phyloP scores from a whole-genome alignment of 2,329 filamentous ascomycete species.

The Ascochyta fabae region DNA sequence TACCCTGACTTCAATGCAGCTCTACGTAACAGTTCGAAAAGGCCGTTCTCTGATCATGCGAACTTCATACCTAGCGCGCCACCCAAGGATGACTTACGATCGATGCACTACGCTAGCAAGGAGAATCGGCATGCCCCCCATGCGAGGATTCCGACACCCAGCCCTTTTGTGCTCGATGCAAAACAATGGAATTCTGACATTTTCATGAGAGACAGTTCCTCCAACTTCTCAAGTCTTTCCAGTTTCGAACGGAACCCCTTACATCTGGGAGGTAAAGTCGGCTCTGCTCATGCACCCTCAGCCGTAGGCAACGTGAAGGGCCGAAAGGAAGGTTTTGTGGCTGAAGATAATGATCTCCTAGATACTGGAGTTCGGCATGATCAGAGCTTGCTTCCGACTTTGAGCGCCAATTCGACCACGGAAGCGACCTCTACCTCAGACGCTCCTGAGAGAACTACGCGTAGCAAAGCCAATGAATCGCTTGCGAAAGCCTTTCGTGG shows the following conservation, averaged over 20 bases:
- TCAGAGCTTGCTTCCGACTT: slow-evolving; percentile 19
- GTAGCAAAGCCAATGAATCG: neutral
- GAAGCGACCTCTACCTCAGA: neutral
- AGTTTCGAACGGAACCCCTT: slow-evolving; percentile 14
- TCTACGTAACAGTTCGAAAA: slow-evolving; percentile 20
- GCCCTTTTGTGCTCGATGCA: slow-evolving; percentile 25
- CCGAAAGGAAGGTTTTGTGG: slow-evolving; percentile 34
- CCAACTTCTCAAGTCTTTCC: slow-evolving; percentile 23
- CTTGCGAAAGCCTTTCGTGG: neutral
- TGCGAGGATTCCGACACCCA: slow-evolving; percentile 28
- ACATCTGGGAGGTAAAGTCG: slow-evolving; percentile 17
- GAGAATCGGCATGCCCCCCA: slow-evolving; percentile 24
- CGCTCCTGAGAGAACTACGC: neutral
- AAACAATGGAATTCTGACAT: slow-evolving; percentile 26
- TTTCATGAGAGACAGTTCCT: slow-evolving; percentile 30
- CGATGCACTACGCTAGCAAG: slow-evolving; percentile 14
- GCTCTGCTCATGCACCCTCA: slow-evolving; percentile 26
- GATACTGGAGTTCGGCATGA: slow-evolving; percentile 24
- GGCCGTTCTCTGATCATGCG: slow-evolving; percentile 15
- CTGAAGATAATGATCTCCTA: slow-evolving; percentile 1
- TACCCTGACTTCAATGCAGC: slow-evolving; percentile 27
- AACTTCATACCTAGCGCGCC: neutral
- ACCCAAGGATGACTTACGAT: slow-evolving; percentile 5
- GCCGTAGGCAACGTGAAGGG: slow-evolving; percentile 26
- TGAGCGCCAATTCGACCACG: neutral